Base-by-base conservation (phyloP, 2,329 filamentous ascomycete genomes). In the Didymellaceae sp. region DNA sequence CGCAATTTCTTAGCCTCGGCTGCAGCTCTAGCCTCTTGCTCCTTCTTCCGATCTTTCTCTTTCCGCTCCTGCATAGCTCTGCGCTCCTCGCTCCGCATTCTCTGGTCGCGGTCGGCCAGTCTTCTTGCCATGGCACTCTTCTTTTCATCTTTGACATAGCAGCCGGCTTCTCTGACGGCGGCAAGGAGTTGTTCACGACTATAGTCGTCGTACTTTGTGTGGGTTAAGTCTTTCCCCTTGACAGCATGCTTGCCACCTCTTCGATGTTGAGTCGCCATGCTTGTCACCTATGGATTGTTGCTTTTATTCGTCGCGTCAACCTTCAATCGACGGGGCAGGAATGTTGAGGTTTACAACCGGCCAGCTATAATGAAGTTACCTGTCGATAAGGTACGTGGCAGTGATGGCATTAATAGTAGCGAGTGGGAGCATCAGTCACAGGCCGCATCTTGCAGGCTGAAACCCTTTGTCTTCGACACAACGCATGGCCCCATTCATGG, bases 161-260 rank as follows among this genome's bases (percentile, higher is more conserved):
- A 38, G 9, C 55, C 50, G 2, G 57, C 55, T n/a, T 57, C 62
- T 13, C 58, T 61, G 6, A 57, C 49, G 4, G 55, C 57, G 13
- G 41, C 25, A 6, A 59, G 39, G 0, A 73, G 63, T 21, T 66
- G 61, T 17, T 54, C 52, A 30, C 65, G 61, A 25, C 55, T 60
- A 35, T 54, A 59, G 4, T 57, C 41, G 30, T 73, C 70, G 51
- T 63, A 72, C 7, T 63, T 53, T 5, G 68, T 69, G n/a, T 61
- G 41, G 0, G 70, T 72, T 7, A 41, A 40, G 39, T 71, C 48
- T 16, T 60, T 35, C 6, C 65, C 62, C 20, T 63, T 65, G 6
- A 72, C 61, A 26, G 58, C 51, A 33, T 71, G 69, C 13, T 59
- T 66, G n/a, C 66, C 66, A 18, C 66, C 69, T 11, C 67, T 62